Base-by-base conservation (phyloP, 1,284 basidiomycete species). In the Pseudozyma hubeiensis region DNA sequence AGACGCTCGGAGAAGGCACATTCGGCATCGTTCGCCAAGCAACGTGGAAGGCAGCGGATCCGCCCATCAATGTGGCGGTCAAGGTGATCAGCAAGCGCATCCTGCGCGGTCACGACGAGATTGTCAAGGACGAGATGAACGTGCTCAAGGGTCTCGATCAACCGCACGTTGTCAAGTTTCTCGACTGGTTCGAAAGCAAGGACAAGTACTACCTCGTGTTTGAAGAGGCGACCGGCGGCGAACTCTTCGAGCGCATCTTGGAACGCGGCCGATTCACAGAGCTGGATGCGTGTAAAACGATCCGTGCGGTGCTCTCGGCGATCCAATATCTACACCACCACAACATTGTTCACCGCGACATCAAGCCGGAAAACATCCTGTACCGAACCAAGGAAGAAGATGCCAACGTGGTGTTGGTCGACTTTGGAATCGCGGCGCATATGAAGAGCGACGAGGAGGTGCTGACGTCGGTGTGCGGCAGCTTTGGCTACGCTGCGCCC, bases 401-500 rank as follows among this genome's bases (percentile, higher is more conserved):
- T 56, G 94, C 91, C 19, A 81, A 84, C 48, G 80, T 84, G 9
- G 81, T 84, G 9, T 60, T 84, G n/a, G 82, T 83, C 49, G 97
- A 99, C 85, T 98, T 99, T 84, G 97, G 97, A 73, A 97, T 99
- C 37, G 60, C 64, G 44, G 54, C 59, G 55, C 57, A 77, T 48
- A 62, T 80, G 64, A 55, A 67, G 64, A 49, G 67, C 53, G 86
- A 91, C 0, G 90, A 91, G 35, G 92, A 96, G 80, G 90, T 91
- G 64, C 86, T 98, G 2, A 90, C 89, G 29, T 90, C 90, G 0
- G 86, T 96, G 3, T 95, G 94, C 0, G 96, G 96, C 0, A 93
- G 91, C 75, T 91, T 96, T 67, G 95, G 95, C 1, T 98, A 98
- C 81, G 93, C 95, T 19, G 94, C 95, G 2, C 84, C 84, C 30